phyloP scores from a whole-genome alignment of 2,329 filamentous ascomycete species.

The Sclerotinia spermophila region DNA sequence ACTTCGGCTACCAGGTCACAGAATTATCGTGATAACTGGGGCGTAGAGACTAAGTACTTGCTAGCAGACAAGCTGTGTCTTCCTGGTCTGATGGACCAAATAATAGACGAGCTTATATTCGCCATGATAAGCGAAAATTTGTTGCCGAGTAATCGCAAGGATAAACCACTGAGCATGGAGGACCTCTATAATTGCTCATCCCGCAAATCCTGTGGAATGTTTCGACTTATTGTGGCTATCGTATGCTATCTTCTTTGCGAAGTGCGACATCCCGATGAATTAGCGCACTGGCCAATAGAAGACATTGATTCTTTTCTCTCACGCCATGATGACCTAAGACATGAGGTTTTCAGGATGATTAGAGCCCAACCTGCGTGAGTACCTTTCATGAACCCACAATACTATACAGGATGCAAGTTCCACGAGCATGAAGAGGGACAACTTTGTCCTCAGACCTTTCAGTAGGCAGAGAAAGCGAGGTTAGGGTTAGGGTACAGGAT shows the following conservation, averaged over 20 bases:
- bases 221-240: not conserved
- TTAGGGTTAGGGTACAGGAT: too few species aligned
- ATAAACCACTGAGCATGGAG: not conserved
- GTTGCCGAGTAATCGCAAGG: not conserved
- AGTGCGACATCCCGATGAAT: accelerated
- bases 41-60: not conserved
- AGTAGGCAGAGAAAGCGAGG: not conserved
- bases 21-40: not conserved
- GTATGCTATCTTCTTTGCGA: not conserved
- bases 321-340: not conserved
- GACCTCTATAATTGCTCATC: not conserved
- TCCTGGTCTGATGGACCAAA: not conserved
- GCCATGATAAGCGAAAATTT: not conserved
- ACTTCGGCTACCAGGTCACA: not conserved
- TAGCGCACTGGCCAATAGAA: not conserved
- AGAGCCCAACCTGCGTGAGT: not conserved
- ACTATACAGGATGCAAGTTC: too few species aligned
- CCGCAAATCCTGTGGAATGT: not conserved
- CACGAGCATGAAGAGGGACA: not conserved
- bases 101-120: not conserved
- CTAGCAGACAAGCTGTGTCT: slow-evolving; percentile 12
- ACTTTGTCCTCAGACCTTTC: not conserved
- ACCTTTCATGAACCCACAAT: not conserved
- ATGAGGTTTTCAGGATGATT: not conserved
- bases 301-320: not conserved